phyloP scores from a whole-genome alignment of 306 rosid species.

The Canavalia gladiata region DNA sequence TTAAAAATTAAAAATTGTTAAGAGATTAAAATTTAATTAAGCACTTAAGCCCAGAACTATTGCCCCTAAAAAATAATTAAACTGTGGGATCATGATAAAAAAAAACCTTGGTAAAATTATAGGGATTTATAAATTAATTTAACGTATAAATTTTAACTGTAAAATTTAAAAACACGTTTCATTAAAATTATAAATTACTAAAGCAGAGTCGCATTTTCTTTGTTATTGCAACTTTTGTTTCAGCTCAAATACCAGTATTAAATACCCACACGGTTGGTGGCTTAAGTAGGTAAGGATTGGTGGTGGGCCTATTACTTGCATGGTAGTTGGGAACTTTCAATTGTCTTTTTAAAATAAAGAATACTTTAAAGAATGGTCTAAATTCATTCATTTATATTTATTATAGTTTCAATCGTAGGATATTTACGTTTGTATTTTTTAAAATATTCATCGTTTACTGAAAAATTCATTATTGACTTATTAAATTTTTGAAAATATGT shows the following conservation, averaged over 20 bases:
- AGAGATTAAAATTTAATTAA: too few species aligned
- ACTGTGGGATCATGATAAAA: background rate
- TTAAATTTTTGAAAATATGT: too few species aligned
- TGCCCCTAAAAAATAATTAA: background rate
- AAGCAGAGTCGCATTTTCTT: background rate
- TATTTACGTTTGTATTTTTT: too few species aligned
- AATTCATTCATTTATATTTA: too few species aligned
- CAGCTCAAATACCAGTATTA: background rate
- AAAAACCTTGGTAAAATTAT: background rate
- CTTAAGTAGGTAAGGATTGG: background rate
- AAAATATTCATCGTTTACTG: too few species aligned
- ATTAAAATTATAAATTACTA: background rate
- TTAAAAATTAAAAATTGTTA: too few species aligned
- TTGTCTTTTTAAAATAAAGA: background rate
- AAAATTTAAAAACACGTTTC: background rate
- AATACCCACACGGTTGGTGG: conserved; percentile 23
- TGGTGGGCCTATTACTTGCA: conserved; percentile 1
- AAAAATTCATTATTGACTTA: too few species aligned
- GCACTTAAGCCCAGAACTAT: too few species aligned
- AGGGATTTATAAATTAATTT: background rate
- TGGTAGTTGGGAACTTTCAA: background rate
- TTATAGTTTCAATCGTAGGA: too few species aligned
- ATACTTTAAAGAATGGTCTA: too few species aligned
- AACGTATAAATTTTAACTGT: background rate
- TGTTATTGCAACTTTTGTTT: background rate